These are phyloP conservation scores for Aristolochia fimbriata DNA, from an alignment of 164 flowering plant species.

Conservation along the genomic window DNA sequence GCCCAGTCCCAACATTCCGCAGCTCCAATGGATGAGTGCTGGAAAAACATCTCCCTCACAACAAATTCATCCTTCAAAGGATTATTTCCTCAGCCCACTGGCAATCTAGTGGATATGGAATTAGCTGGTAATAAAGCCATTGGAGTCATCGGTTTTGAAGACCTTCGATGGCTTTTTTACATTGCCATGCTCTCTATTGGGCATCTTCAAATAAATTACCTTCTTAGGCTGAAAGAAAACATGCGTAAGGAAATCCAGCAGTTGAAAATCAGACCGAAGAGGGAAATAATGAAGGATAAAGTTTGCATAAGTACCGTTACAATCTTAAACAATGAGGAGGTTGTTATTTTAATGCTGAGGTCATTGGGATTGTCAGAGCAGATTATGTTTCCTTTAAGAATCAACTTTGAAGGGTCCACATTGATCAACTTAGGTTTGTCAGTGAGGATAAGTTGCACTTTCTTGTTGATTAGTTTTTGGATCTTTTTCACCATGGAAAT, in stretches of 20 bases:
- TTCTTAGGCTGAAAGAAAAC: constrained; percentile 71
- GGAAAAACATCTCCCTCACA: background rate
- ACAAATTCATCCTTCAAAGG: background rate
- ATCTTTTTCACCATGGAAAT: constrained; percentile 88
- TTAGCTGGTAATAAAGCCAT: background rate
- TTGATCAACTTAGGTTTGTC: constrained; percentile 89
- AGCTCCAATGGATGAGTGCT: too few relatives aligned
- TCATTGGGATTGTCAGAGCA: constrained; percentile 89
- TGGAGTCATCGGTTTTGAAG: constrained; percentile 65
- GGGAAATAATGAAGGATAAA: constrained; percentile 1
- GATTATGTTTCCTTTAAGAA: constrained; percentile 67
- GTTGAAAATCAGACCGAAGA: background rate
- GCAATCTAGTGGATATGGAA: background rate
- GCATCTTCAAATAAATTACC: constrained; percentile 80
- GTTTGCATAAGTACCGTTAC: constrained; percentile 42
- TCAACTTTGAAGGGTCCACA: constrained; percentile 77
- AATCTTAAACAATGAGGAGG: constrained; percentile 78
- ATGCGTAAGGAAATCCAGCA: background rate
- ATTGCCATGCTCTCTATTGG: constrained; percentile 84
- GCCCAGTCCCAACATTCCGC: too few relatives aligned
- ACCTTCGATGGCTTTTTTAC: constrained; percentile 91
- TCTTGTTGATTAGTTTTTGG: constrained; percentile 81
- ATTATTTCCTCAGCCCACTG: background rate
- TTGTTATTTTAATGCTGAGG: constrained; percentile 66
- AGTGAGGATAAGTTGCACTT: constrained; percentile 97